Conservation (phyloP, 2,329 filamentous ascomycete species). For the Beauveria australis region DNA sequence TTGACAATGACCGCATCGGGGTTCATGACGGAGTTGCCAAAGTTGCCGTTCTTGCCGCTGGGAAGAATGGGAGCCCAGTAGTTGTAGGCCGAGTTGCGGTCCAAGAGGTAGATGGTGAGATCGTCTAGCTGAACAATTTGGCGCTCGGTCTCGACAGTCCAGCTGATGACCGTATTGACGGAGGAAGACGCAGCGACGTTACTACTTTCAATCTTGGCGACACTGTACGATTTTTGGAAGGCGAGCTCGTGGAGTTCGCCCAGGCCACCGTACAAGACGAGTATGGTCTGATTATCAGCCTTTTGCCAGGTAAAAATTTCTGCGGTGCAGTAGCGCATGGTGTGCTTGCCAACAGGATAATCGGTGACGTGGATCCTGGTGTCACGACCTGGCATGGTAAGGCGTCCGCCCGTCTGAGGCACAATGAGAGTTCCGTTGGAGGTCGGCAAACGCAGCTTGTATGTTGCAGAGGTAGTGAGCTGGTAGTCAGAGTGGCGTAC, state of each 20-base stretch:
- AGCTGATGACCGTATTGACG: constrained; percentile 3
- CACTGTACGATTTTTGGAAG: constrained; percentile 19
- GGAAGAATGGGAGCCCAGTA: constrained; percentile 52
- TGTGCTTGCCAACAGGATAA: constrained; percentile 49
- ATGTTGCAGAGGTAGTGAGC: constrained; percentile 43
- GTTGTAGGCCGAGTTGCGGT: constrained; percentile 54
- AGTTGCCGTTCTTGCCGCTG: constrained; percentile 13
- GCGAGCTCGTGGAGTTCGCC: constrained; percentile 54
- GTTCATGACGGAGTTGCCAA: constrained; percentile 15
- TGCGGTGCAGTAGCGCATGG: constrained; percentile 56
- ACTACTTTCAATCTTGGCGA: neutral
- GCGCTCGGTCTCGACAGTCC: neutral
- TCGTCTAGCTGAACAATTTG: neutral
- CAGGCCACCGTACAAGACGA: constrained; percentile 53
- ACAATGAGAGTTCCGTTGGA: constrained; percentile 44
- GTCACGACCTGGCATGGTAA: constrained; percentile 51
- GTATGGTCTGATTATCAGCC: constrained; percentile 45
- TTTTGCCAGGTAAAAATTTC: constrained; percentile 61
- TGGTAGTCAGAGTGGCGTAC: constrained; percentile 55
- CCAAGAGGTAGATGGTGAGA: constrained; percentile 18
- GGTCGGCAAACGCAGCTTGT: constrained; percentile 51
- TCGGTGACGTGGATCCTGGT: constrained; percentile 57
- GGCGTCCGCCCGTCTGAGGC: constrained; percentile 44
- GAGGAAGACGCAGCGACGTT: neutral
- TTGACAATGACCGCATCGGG: constrained; percentile 43